Evolutionary conservation across 768 basidiomycete species (phyloP), one percentile per base, ranked within the genome.

Genomic region (Trametes cinnabarina): DNA sequence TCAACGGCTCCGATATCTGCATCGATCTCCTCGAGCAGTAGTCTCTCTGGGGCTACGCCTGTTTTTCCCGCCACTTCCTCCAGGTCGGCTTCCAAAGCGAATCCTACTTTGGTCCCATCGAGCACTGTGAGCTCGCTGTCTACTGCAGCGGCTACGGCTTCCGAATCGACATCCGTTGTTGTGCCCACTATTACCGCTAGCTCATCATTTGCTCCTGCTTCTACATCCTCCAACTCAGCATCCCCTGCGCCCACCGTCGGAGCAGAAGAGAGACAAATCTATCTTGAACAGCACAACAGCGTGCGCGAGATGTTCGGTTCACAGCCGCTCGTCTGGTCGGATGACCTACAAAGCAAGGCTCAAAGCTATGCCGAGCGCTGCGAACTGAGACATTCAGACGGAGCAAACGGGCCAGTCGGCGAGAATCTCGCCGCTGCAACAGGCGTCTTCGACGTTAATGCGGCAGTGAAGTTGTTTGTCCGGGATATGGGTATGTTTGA

Each of bases 391-490:
- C 90, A 94, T 67, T 86, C 87, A 14, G 78, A 78, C 22, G 87
- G 88, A 28, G 71, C 76, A 11, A 76, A 89, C 39, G 88, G 88
- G 2, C 73, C 76, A 1, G 80, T 77, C 58, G 89, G 88, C 64
- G 87, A 90, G 72, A 90, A 90, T 66, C 71, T 90, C 60, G 85
- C 85, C 46, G 88, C 86, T 49, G 88, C 87, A 7, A 84, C 85
- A 11, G 85, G 82, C 7, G 52, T 51, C 12, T 87, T 79, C 68
- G 69, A 64, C 40, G 80, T 86, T 53, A 28, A 66, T 2, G 42
- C 66, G 1, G 87, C 81, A 12, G 67, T 87, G 35, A 60, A 61
- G 3, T 73, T 77, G 57, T 87, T 88, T 61, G 63, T 76, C n/a
- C 60, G 68, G 48, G 85, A 84, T 59, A 61, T 71, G 65, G 65